phyloP scores from a whole-genome alignment of 2,329 filamentous ascomycete species.

The Shiraia bambusicola region DNA sequence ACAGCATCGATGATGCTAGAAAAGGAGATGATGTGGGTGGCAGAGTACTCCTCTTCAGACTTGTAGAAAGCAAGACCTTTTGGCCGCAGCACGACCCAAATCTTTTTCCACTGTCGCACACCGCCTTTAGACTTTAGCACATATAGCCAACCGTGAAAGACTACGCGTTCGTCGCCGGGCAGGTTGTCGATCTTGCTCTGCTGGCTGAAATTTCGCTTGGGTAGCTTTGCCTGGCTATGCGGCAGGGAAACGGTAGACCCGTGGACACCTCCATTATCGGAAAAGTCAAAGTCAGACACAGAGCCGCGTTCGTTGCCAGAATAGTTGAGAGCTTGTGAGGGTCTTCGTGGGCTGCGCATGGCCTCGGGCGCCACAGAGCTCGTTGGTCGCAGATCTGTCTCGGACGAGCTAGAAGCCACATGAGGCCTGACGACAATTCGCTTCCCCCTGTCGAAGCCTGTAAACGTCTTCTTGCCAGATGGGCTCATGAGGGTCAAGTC shows the following conservation, averaged over 20 bases:
- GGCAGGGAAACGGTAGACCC: constrained; percentile 53
- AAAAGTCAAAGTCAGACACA: constrained; percentile 87
- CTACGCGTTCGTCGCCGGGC: constrained; percentile 77
- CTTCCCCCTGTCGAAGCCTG: constrained; percentile 41
- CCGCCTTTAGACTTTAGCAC: constrained; percentile 80
- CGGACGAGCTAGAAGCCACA: constrained; percentile 50
- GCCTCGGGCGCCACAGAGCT: constrained; percentile 29
- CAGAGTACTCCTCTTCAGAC: constrained; percentile 85
- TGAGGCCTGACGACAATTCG: constrained; percentile 17
- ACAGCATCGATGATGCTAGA: constrained; percentile 82
- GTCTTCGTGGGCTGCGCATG: constrained; percentile 50
- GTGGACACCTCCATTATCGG: constrained; percentile 62
- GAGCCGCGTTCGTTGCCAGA: constrained; percentile 70
- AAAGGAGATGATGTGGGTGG: constrained; percentile 78
- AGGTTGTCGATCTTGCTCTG: constrained; percentile 53
- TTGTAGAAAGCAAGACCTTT: constrained; percentile 89
- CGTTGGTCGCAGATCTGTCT: constrained; percentile 42
- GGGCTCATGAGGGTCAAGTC: constrained; percentile 76
- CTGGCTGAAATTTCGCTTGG: constrained; percentile 61
- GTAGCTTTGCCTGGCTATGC: constrained; percentile 16
- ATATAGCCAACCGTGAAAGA: constrained; percentile 90
- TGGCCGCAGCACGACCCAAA: constrained; percentile 88
- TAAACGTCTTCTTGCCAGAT: constrained; percentile 52
- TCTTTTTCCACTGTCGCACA: constrained; percentile 89
- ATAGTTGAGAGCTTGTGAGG: constrained; percentile 64